phyloP scores from a whole-genome alignment of 306 rosid genomes.

The Phaseolus lunatus region DNA sequence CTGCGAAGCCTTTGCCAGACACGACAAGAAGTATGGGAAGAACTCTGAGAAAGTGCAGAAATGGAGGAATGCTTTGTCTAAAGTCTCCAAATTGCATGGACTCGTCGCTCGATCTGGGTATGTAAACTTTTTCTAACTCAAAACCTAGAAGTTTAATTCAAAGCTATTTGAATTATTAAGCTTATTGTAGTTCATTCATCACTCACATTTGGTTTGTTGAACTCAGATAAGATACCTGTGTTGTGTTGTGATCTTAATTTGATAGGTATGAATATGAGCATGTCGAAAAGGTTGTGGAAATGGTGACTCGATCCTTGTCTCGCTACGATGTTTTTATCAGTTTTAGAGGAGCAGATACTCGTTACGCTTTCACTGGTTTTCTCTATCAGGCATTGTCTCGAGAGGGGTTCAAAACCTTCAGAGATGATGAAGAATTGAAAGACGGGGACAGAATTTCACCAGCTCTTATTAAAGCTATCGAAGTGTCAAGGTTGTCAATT shows the following conservation, averaged over 20 bases:
- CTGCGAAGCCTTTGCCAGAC: neutral
- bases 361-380: constrained; percentile 5
- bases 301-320: neutral
- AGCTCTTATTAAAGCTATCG: neutral
- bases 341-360: neutral
- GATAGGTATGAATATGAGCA: neutral
- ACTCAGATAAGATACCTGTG: too few relatives aligned
- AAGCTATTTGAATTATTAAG: too few relatives aligned
- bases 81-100: neutral
- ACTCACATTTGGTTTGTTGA: too few relatives aligned
- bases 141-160: too few relatives aligned
- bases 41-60: neutral
- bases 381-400: constrained; percentile 8
- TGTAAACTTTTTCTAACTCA: neutral
- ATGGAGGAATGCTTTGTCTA: neutral
- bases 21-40: neutral
- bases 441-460: constrained; percentile 27
- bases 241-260: neutral
- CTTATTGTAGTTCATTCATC: too few relatives aligned
- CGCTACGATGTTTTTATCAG: neutral
- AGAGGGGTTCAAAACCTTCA: constrained; percentile 25
- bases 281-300: neutral
- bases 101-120: neutral
- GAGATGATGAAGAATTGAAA: constrained; percentile 10
- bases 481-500: neutral